phyloP scores from a whole-genome alignment of 2,329 filamentous ascomycete species.

The Microcyclosporella mali region DNA sequence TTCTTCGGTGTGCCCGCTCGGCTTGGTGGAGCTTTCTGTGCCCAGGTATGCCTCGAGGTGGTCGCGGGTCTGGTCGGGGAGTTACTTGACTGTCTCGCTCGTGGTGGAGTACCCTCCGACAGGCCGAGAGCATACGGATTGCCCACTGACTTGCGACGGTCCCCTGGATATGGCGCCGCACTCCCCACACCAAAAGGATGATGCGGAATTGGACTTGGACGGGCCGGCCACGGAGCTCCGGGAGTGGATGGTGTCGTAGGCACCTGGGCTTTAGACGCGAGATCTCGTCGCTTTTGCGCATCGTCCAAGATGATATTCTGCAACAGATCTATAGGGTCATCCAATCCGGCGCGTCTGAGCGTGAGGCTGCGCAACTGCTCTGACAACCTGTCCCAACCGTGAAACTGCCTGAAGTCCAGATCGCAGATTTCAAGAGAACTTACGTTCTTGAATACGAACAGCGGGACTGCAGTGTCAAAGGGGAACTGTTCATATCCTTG shows the following conservation, averaged over 20 bases:
- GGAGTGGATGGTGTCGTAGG: conserved; percentile 68
- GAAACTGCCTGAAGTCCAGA: conserved; percentile 94
- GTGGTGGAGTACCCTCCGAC: conserved; percentile 34
- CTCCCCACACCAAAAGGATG: conserved; percentile 19
- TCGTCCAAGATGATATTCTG: conserved; percentile 94
- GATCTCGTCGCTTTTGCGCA: conserved; percentile 75
- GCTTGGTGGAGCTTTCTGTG: conserved; percentile 49
- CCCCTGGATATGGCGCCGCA: too few relatives aligned
- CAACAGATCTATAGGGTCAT: conserved; percentile 83
- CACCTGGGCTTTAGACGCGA: conserved; percentile 67
- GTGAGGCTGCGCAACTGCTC: conserved; percentile 88
- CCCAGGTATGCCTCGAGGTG: conserved; percentile 61
- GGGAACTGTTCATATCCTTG: conserved; percentile 95
- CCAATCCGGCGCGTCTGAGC: conserved; percentile 77
- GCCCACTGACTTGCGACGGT: conserved; percentile 30
- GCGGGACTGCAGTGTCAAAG: conserved; percentile 90
- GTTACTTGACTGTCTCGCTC: conserved; percentile 60
- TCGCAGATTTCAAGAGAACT: conserved; percentile 90
- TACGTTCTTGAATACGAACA: conserved; percentile 96
- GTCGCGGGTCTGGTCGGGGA: conserved; percentile 73
- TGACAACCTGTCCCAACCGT: conserved; percentile 89
- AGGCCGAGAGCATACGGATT: conserved; percentile 37
- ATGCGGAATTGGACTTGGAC: neutral
- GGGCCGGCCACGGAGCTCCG: conserved; percentile 48
- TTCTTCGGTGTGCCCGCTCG: conserved; percentile 66